Evolutionary conservation across 2,329 filamentous ascomycete genomes (phyloP), one percentile per base, ranked within the genome.

Genomic region (Ophiobolus disseminans): DNA sequence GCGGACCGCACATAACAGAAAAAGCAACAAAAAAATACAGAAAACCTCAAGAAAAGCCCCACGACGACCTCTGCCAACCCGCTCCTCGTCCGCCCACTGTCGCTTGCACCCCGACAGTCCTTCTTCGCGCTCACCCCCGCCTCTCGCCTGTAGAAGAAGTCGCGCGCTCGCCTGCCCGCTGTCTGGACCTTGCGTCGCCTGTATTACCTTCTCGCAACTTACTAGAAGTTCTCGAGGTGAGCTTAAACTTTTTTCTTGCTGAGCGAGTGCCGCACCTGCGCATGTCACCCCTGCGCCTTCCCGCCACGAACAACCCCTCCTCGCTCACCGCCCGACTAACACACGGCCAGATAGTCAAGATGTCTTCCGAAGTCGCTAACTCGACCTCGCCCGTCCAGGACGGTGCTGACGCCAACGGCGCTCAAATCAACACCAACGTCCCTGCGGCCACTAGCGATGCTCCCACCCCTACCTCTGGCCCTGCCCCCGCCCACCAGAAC

Each of bases 401-500:
- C 73, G 87, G 82, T 77, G 90, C 86, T 71, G 86, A 87, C 70
- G 82, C 87, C 66, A 82, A 81, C 70, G 80, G 77, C 69, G 70
- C 79, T 57, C 72, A 76, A 73, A 81, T 92, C 80, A 89, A 93
- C 80, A 92, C 91, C 76, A 86, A 84, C 73, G 85, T 89, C 68
- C 73, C 76, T 68, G 79, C 82, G 62, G 82, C 86, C 58, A 83
- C 86, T 65, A 82, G 82, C 59, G 85, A 88, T 68, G 85, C 80
- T 64, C 82, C 86, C 60, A 89, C 89, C 53, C 87, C 88, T 63
- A 85, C 80, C 78, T 88, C 91, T 58, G 80, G n/a, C n/a, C n/a
- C 84, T 57, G 79, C 80, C 53, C 86, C 90, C 62, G 89, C 89
- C 74, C 89, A 92, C 72, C 90, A 91, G 75, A 93, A 95, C 77